Base-by-base conservation (phyloP, 371 early-diverging fungal species). In the Mortierella sp. region DNA sequence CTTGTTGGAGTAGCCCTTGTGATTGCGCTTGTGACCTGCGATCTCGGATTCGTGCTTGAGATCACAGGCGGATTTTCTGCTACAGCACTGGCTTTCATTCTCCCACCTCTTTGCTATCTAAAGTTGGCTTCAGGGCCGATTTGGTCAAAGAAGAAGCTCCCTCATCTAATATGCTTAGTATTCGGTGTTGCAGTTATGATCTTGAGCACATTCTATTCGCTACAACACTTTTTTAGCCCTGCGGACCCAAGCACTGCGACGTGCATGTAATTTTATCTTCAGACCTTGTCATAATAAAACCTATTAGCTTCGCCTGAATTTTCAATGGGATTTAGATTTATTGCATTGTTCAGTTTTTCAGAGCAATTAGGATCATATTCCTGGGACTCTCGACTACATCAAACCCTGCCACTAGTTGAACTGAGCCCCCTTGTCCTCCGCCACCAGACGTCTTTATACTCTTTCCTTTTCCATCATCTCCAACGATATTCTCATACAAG, bases 21-120 rank as follows among this genome's bases (percentile, higher is more conserved):
- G 0, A 86, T 95, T 9, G 92, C 93, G 2, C 79, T 93, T 32
- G 66, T 88, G 24, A 93, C 92, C 3, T 92, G 92, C 66, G 87
- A 94, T 63, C 84, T 95, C 40, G 94, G 94, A 6, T 88, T 93
- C 68, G 88, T 94, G 10, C 79, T 94, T 32, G 95, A 95, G 76
- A 71, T 95, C 58, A 94, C 94, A 0, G 95, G 95, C 14, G 93
- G 91, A 3, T 87, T 94, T 77, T 93, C 94, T 1, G 94, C 95
- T 0, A 93, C 94, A 8, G 92, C 91, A n/a, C 73, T 94, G 68
- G 94, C 95, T 6, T 94, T 92, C 81, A 93, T 94, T 55, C 63
- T 94, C 35, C 95, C 95, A 10, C 90, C 94, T 0, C 84, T 91
- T 0, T 92, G 93, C 62, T 93, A 90, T 61, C 77, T 94, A 43